Percentiles rank a stretch among this genome's conserved stretches.
phyloP scores from a whole-genome alignment of 2,329 filamentous ascomycete genomes.

The Sporothrix variecibatus region DNA sequence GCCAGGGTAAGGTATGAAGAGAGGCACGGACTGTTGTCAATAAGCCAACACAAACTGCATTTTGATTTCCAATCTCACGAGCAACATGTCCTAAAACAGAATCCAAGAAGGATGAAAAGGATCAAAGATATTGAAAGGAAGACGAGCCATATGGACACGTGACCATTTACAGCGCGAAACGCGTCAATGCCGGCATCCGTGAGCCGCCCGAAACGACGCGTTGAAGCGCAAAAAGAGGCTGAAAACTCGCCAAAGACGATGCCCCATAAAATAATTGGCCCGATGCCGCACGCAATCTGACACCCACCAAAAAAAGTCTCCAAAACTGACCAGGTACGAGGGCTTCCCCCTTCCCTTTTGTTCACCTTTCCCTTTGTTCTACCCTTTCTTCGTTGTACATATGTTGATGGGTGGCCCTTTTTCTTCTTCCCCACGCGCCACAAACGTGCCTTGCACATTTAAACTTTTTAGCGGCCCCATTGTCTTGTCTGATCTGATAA shows the following conservation, averaged over 20 bases:
- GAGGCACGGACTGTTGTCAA: background rate
- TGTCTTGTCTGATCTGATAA: background rate
- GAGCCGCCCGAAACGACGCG: background rate
- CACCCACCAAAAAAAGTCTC: background rate
- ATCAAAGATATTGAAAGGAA: background rate
- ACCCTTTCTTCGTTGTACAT: background rate
- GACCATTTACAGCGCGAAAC: background rate
- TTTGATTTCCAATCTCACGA: background rate
- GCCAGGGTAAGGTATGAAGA: background rate
- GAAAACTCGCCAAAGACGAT: background rate
- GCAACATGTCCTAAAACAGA: background rate
- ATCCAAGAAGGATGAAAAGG: background rate
- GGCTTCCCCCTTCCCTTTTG: background rate
- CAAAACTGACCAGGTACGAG: background rate
- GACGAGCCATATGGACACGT: background rate
- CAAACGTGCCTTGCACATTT: background rate
- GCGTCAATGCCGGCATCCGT: background rate
- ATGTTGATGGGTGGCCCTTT: background rate
- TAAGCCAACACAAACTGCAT: background rate
- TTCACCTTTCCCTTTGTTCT: background rate
- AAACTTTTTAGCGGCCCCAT: background rate
- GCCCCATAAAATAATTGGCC: background rate
- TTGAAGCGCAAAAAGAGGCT: background rate
- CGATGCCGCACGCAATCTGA: background rate
- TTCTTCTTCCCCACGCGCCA: background rate